Evolutionary conservation across 1,139 yeast genomes (phyloP).

Genomic region (Petasospora rhodanensis): DNA sequence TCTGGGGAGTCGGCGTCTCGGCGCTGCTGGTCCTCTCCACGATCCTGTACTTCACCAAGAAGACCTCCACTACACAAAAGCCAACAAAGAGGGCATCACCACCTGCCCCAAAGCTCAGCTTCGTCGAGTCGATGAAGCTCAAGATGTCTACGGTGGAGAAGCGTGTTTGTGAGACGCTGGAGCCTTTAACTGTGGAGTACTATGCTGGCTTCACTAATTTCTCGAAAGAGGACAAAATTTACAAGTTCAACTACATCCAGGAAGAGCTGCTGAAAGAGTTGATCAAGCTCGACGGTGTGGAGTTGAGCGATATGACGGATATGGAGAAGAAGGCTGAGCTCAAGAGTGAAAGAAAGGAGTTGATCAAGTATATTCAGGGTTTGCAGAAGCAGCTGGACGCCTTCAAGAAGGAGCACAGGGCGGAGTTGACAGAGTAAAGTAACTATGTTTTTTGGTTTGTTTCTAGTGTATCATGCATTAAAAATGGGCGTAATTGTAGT

Average conservation of each 20-base stretch:
- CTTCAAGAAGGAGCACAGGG: slow-evolving; percentile 36
- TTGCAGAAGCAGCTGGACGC: slow-evolving; percentile 56
- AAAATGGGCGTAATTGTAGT: too few species aligned
- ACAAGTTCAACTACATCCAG: slow-evolving; percentile 53
- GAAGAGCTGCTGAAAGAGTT: slow-evolving; percentile 65
- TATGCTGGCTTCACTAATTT: slow-evolving; percentile 2
- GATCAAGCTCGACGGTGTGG: slow-evolving; percentile 63
- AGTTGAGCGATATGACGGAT: slow-evolving; percentile 36
- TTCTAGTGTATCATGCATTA: too few species aligned
- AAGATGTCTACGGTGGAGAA: slow-evolving; percentile 1
- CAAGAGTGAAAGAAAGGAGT: slow-evolving; percentile 54
- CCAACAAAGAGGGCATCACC: slow-evolving; percentile 1
- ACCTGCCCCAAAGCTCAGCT: slow-evolving; percentile 2
- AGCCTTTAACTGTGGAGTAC: slow-evolving; percentile 5
- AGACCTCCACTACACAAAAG: not conserved
- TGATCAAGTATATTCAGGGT: slow-evolving; percentile 56
- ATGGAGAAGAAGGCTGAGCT: slow-evolving; percentile 39
- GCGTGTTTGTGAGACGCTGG: slow-evolving; percentile 5
- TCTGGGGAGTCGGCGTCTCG: slow-evolving; percentile 10
- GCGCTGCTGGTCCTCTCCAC: slow-evolving; percentile 14
- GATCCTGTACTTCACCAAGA: not conserved
- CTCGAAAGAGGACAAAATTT: slow-evolving; percentile 25
- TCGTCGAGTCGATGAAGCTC: slow-evolving; percentile 1
- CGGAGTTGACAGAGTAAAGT: too few species aligned
- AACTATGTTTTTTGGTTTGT: too few species aligned